phyloP scores from a whole-genome alignment of 2,329 filamentous ascomycete genomes.

The Cladosporium sp. region DNA sequence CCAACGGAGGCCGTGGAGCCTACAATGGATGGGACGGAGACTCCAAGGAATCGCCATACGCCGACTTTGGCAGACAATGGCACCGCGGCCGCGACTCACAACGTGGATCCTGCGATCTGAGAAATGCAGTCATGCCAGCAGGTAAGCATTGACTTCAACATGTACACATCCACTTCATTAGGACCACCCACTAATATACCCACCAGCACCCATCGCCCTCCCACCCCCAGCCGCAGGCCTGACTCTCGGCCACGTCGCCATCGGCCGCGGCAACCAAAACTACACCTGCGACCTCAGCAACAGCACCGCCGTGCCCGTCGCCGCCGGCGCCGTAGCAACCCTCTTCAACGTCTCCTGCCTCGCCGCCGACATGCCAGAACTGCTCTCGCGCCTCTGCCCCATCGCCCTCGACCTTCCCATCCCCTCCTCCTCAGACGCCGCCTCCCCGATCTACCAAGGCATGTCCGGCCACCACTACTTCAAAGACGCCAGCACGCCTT shows the following conservation, averaged over 20 bases:
- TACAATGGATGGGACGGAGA: constrained; percentile 6
- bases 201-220: constrained; percentile 50
- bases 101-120: constrained; percentile 28
- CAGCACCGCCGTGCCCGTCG: constrained; percentile 61
- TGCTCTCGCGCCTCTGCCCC: constrained; percentile 65
- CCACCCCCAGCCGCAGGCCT: constrained; percentile 63
- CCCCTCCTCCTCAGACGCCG: constrained; percentile 43
- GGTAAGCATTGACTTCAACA: constrained; percentile 22
- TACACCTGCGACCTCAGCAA: constrained; percentile 74
- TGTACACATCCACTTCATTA: neutral
- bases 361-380: constrained; percentile 66
- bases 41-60: constrained; percentile 8
- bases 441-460: constrained; percentile 59
- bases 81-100: constrained; percentile 21
- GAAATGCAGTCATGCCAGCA: constrained; percentile 27
- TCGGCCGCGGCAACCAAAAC: constrained; percentile 90
- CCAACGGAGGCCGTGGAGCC: neutral
- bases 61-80: constrained; percentile 27
- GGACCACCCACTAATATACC: neutral
- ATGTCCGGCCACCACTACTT: constrained; percentile 84
- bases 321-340: constrained; percentile 73
- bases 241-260: constrained; percentile 72
- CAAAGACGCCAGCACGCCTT: constrained; percentile 66
- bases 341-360: constrained; percentile 89
- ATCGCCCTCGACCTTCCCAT: constrained; percentile 68